phyloP scores from a whole-genome alignment of 805 yeast species.

The Hyphopichia homilentoma region DNA sequence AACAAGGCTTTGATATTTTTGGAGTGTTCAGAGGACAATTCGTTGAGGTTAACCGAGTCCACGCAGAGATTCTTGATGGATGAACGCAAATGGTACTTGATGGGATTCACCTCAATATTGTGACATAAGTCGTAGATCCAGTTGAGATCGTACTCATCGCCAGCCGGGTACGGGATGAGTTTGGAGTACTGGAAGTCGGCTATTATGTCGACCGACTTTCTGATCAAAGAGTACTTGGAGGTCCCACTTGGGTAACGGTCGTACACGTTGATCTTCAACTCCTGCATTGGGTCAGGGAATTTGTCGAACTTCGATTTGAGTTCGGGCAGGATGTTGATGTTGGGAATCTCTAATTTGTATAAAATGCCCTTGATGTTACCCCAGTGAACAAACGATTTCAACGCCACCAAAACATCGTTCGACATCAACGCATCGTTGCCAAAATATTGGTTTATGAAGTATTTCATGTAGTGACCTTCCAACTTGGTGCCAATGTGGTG shows the following conservation, averaged over 20 bases:
- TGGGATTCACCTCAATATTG: slow-evolving; percentile 45
- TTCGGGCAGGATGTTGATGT: slow-evolving; percentile 27
- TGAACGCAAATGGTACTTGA: slow-evolving; percentile 45
- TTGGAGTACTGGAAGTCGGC: slow-evolving; percentile 36
- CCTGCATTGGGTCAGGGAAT: slow-evolving; percentile 41
- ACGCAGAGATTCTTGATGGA: slow-evolving; percentile 27
- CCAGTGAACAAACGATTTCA: slow-evolving; percentile 54
- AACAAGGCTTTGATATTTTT: slow-evolving; percentile 18
- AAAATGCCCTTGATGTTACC: slow-evolving; percentile 48
- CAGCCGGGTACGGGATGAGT: slow-evolving; percentile 33
- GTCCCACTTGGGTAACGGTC: slow-evolving; percentile 53
- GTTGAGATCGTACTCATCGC: slow-evolving; percentile 20
- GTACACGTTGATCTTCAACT: slow-evolving; percentile 36
- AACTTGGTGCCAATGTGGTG: slow-evolving; percentile 51
- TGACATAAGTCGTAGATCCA: slow-evolving; percentile 40
- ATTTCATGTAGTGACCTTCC: slow-evolving; percentile 42
- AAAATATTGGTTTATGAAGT: slow-evolving; percentile 33
- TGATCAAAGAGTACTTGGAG: slow-evolving; percentile 41
- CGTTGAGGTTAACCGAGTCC: slow-evolving; percentile 32
- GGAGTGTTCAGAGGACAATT: slow-evolving; percentile 21
- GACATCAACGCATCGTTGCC: slow-evolving; percentile 38
- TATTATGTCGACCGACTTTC: slow-evolving; percentile 31
- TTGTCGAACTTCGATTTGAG: slow-evolving; percentile 24
- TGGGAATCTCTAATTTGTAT: slow-evolving; percentile 37
- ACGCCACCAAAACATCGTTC: slow-evolving; percentile 41